Evolutionary conservation across 768 basidiomycete species (phyloP).

Genomic region (Dendrothele bispora): DNA sequence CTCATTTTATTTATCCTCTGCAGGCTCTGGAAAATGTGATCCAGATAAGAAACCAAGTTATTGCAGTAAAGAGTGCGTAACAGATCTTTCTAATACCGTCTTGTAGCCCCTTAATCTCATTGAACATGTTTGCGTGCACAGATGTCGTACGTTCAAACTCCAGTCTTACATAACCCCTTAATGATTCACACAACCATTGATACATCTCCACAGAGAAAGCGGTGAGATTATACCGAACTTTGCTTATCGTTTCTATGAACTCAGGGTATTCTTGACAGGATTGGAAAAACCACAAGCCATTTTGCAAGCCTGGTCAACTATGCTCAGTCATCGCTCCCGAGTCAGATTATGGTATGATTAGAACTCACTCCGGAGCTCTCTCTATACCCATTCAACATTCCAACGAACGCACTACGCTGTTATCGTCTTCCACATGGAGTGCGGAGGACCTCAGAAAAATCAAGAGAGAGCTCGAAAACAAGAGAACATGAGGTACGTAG

Average conservation of each 20-base stretch:
- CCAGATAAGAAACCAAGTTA: slow-evolving; percentile 31
- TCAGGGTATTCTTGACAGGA: slow-evolving; percentile 12
- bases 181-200: background rate
- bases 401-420: slow-evolving; percentile 19
- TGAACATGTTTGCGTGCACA: background rate
- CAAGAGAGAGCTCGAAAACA: too few species aligned
- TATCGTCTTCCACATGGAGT: slow-evolving; percentile 27
- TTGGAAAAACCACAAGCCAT: slow-evolving; percentile 37
- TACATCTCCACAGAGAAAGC: slow-evolving; percentile 2
- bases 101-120: background rate
- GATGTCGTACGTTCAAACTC: slow-evolving; percentile 9
- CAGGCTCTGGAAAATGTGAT: slow-evolving; percentile 30
- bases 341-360: background rate
- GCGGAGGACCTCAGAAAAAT: slow-evolving; percentile 29
- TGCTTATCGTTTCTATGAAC: background rate
- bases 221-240: background rate
- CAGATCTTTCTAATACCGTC: background rate
- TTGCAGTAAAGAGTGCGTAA: slow-evolving; percentile 28
- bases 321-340: slow-evolving; percentile 27
- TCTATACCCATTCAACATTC: slow-evolving; percentile 24
- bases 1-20: background rate
- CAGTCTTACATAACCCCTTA: background rate
- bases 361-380: slow-evolving; percentile 11
- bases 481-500: too few species aligned
- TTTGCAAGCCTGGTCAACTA: slow-evolving; percentile 28